phyloP scores from a whole-genome alignment of 78 protist species.

The Chrysochromulina tobinii region DNA sequence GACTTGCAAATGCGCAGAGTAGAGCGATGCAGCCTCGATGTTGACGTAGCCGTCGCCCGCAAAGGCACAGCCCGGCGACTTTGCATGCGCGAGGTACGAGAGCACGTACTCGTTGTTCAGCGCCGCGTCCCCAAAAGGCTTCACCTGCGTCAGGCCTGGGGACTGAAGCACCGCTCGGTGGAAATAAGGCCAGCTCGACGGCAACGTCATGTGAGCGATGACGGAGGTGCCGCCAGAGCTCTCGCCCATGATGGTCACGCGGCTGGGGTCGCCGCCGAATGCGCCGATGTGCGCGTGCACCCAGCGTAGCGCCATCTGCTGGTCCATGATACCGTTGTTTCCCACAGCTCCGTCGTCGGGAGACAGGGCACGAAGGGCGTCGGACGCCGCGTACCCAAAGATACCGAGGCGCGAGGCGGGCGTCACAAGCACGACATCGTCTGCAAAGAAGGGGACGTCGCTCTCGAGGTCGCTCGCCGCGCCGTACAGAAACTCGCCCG shows the following conservation, averaged over 20 bases:
- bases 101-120: no score
- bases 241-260: constrained; percentile 47
- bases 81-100: no score
- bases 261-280: constrained; percentile 58
- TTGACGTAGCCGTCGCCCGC: no score
- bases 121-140: no score
- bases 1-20: no score
- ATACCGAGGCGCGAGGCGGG: background rate
- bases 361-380: background rate
- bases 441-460: background rate
- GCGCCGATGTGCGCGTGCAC: constrained; percentile 44
- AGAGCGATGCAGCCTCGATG: no score
- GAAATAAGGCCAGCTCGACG: background rate
- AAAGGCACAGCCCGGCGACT: no score
- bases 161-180: background rate
- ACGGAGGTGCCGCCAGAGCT: background rate
- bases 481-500: background rate
- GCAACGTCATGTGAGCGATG: background rate
- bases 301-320: constrained; percentile 47
- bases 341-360: constrained; percentile 13
- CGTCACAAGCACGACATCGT: background rate
- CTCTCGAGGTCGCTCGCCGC: background rate
- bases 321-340: constrained; percentile 60
- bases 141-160: background rate
- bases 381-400: background rate